Percentiles rank a stretch among this genome's conserved stretches.
phyloP scores from a whole-genome alignment of 805 yeast species.

The Wickerhamiella bombiphila region DNA sequence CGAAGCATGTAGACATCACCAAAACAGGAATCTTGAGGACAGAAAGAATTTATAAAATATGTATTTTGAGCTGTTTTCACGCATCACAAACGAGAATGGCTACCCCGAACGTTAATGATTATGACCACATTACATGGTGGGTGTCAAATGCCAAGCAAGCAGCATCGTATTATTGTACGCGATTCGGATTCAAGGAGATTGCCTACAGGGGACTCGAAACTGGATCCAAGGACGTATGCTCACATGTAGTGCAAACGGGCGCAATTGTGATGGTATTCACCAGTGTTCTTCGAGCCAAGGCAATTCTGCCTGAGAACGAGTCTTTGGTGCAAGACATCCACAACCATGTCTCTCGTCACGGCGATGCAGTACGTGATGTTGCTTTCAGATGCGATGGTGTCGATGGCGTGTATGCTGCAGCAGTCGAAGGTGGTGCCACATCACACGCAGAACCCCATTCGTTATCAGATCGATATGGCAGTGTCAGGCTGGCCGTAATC shows the following conservation, averaged over 20 bases:
- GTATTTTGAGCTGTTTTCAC: too few species aligned
- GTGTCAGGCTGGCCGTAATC: conserved; percentile 37
- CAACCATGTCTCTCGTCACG: conserved; percentile 40
- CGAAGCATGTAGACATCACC: too few species aligned
- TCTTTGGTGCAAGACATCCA: conserved; percentile 28
- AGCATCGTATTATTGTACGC: conserved; percentile 38
- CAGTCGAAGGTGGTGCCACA: conserved; percentile 40
- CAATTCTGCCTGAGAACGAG: conserved; percentile 19
- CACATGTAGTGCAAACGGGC: conserved; percentile 50
- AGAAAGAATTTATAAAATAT: too few species aligned
- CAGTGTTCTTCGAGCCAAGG: conserved; percentile 25
- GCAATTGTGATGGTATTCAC: conserved; percentile 34
- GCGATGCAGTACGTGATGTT: conserved; percentile 71
- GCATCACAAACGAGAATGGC: too few species aligned
- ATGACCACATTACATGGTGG: conserved; percentile 54
- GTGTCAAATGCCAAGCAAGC: conserved; percentile 58
- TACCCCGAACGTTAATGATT: conserved; percentile 27
- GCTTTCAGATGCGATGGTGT: conserved; percentile 48
- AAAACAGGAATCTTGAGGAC: too few species aligned
- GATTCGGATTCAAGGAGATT: conserved; percentile 48
- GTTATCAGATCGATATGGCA: conserved; percentile 35
- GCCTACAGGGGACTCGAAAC: conserved; percentile 60
- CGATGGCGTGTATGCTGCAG: conserved; percentile 30
- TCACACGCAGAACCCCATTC: conserved; percentile 11
- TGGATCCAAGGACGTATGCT: conserved; percentile 38